Percentiles rank a stretch among this genome's conserved stretches.
Conservation (phyloP, 2,329 filamentous ascomycete genomes). For the Colletotrichum paranaense region DNA sequence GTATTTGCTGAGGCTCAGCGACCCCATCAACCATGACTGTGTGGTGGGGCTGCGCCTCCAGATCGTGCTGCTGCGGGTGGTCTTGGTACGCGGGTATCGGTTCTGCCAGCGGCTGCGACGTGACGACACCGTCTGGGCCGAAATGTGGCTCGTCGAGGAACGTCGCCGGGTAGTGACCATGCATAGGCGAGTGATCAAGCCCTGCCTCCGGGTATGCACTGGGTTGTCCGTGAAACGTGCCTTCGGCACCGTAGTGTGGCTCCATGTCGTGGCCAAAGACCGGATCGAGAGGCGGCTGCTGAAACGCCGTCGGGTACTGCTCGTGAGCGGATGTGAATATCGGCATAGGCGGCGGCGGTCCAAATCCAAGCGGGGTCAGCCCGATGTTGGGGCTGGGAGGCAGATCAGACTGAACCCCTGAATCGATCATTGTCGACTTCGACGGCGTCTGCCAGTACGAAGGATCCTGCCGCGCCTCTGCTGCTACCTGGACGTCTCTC, state of each 20-base stretch:
- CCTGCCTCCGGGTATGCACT: constrained; percentile 26
- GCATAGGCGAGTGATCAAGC: constrained; percentile 10
- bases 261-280: constrained; percentile 19
- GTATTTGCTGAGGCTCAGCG: constrained; percentile 25
- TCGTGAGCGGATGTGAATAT: constrained; percentile 27
- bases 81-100: constrained; percentile 1
- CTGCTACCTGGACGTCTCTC: constrained; percentile 32
- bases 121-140: background rate
- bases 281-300: constrained; percentile 18
- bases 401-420: constrained; percentile 26
- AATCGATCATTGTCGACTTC: constrained; percentile 31
- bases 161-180: constrained; percentile 14
- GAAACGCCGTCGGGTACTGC: constrained; percentile 16
- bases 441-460: constrained; percentile 26
- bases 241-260: constrained; percentile 5
- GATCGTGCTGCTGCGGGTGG: constrained; percentile 6
- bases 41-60: constrained; percentile 4
- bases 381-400: background rate
- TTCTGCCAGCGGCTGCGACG: constrained; percentile 5
- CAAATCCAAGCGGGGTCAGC: constrained; percentile 1
- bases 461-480: constrained; percentile 23
- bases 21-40: constrained; percentile 23
- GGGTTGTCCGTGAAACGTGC: constrained; percentile 9
- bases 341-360: constrained; percentile 9
- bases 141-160: constrained; percentile 27